A percentile compares a stretch with the other conserved stretches of the same genome.
These are phyloP conservation scores for Gossypium rotundifolium DNA, from an alignment of 345 rosid species.

Conservation along the genomic window DNA sequence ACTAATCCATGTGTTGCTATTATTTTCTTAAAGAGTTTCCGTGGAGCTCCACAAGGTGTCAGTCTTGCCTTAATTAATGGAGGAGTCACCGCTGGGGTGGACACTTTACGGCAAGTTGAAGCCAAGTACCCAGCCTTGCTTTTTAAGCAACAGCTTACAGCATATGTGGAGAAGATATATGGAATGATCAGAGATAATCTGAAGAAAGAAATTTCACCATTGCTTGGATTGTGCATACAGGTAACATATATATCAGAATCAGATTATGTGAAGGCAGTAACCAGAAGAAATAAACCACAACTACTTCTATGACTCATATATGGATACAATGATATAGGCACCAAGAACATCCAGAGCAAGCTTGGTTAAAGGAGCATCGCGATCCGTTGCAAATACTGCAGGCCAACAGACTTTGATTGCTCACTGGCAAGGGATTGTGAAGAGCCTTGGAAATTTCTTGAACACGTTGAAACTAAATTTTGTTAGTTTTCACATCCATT, in stretches of 20 bases:
- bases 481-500: conserved; percentile 32
- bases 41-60: conserved; percentile 85
- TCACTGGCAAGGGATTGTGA: conserved; percentile 96
- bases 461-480: conserved; percentile 67
- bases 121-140: conserved; percentile 97
- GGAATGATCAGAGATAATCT: conserved; percentile 96
- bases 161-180: conserved; percentile 91
- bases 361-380: conserved; percentile 83
- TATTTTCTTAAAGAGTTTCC: conserved; percentile 57
- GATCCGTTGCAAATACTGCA: conserved; percentile 67
- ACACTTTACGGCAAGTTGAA: conserved; percentile 78
- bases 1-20: conserved; percentile 14
- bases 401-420: conserved; percentile 91
- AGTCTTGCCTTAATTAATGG: conserved; percentile 66
- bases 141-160: conserved; percentile 95
- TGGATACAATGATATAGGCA: conserved; percentile 45
- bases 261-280: background rate
- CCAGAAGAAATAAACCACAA: background rate
- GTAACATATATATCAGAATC: conserved; percentile 27
- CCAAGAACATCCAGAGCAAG: conserved; percentile 98
- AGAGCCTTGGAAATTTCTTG: conserved; percentile 85
- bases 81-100: conserved; percentile 51
- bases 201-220: conserved; percentile 93
- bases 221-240: conserved; percentile 96
- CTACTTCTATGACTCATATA: conserved; percentile 1